Base-by-base conservation (phyloP, 306 rosid genomes). In the Cucumis cinereus region DNA sequence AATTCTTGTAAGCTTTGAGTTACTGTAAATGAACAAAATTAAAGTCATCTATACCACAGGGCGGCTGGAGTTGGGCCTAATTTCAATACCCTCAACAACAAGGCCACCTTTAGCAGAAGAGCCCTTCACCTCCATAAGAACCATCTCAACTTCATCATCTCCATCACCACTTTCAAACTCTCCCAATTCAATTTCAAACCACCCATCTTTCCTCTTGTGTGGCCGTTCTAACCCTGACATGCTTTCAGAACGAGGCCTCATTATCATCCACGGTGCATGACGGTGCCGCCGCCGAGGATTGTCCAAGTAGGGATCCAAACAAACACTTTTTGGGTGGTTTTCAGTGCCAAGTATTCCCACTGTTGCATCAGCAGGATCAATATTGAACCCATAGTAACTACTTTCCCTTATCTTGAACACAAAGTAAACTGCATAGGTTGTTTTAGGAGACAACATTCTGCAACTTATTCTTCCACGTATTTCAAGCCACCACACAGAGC, bases 141-240 rank as follows among this genome's bases (percentile, higher is more conserved):
- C 12, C n/a, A 67, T 77, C 75, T 67, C 67, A 33, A 78, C 15
- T 68, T 78, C 76, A 23, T 66, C 76, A 8, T 78, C 80, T 33
- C 53, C 67, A 10, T 60, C 56, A 11, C 56, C 43, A 45, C 57
- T 54, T 26, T 28, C 13, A 41, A 77, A 67, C 67, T 77, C 80
- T 20, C 80, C 76, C 26, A 77, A 54, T 66, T 77, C 76, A 23
- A 53, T 38, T 73, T 77, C 80, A 24, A 66, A 22, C 80, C 80
- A 66, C 2, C 80, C 76, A 78, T 78, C 68, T 14, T 5, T 28
- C 55, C 76, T 67, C 78, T 26, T 1, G 3, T 16, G 26, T 22
- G 72, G 79, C 38, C n/a, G 23, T n/a, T 23, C 22, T 7, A 17
- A 59, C 41, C 28, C 57, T 16, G 24, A 0, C 56, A 58, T 23